Evolutionary conservation across 2,329 filamentous ascomycete genomes (phyloP).

Genomic region (Sordariomycetes sp.): DNA sequence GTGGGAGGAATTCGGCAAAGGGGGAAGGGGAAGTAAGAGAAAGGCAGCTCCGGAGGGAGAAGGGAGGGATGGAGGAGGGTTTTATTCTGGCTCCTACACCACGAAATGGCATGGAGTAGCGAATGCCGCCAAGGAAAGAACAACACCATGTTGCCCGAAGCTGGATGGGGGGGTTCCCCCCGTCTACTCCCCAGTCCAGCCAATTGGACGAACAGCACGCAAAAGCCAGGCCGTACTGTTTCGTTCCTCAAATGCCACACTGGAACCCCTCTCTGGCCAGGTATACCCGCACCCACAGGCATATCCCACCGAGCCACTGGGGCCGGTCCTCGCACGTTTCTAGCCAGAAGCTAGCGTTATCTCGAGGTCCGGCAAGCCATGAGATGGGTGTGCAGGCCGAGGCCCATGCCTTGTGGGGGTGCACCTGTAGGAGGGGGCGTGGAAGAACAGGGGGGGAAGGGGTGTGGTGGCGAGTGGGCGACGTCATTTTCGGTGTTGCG

Average conservation of each 20-base stretch:
- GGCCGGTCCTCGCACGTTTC: neutral
- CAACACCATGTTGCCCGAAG: neutral
- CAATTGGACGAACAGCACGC: neutral
- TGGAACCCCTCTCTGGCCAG: neutral
- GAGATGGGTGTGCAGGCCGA: neutral
- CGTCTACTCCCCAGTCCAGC: neutral
- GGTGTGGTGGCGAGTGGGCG: neutral
- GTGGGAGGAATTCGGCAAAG: neutral
- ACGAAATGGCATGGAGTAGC: neutral
- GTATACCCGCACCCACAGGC: neutral
- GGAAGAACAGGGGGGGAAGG: neutral
- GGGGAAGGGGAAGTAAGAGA: neutral
- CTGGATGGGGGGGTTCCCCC: neutral
- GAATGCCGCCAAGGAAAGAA: neutral
- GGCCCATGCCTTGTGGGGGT: slow-evolving; percentile 3
- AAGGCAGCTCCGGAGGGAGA: neutral
- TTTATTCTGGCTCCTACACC: neutral
- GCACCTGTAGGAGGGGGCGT: neutral
- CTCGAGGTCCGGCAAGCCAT: neutral
- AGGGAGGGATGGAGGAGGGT: slow-evolving; percentile 1
- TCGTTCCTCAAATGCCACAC: neutral
- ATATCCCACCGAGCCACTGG: neutral
- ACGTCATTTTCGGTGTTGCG: neutral
- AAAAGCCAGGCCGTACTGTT: neutral
- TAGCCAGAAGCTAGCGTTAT: slow-evolving; percentile 1